Conservation (phyloP, 257 asterid genomes). For the Leptodermis oblonga region DNA sequence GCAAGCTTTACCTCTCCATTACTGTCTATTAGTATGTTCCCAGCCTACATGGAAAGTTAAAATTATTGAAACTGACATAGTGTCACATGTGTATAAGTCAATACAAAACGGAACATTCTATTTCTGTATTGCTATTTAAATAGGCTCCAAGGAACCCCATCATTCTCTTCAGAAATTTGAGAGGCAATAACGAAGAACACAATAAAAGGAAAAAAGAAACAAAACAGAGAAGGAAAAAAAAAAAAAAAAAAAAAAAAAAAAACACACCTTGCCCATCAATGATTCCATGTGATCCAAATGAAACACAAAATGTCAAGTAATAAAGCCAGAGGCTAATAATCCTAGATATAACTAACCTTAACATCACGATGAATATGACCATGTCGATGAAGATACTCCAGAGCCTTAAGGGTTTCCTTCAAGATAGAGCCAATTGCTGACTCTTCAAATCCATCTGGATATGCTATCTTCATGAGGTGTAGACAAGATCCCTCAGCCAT, state of each 20-base stretch:
- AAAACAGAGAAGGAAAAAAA: neutral
- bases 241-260: neutral
- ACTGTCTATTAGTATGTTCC: constrained; percentile 85
- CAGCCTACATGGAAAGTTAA: constrained; percentile 60
- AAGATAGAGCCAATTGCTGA: constrained; percentile 77
- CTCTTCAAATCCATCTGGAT: constrained; percentile 97
- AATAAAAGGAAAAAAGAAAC: no score
- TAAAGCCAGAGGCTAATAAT: constrained; percentile 8
- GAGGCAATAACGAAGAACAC: no score
- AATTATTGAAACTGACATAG: constrained; percentile 11
- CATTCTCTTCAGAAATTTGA: neutral
- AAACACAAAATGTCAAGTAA: neutral
- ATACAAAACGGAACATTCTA: neutral
- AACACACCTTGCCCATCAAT: neutral
- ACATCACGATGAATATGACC: constrained; percentile 99
- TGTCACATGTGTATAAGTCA: neutral
- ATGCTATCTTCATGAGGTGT: constrained; percentile 95
- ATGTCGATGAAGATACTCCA: constrained; percentile 88
- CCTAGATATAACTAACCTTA: constrained; percentile 49
- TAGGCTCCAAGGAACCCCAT: neutral
- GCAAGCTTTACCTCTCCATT: constrained; percentile 92
- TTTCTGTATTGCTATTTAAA: neutral
- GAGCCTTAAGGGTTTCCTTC: constrained; percentile 95
- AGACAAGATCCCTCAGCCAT: constrained; percentile 99
- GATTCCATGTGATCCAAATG: neutral